Percentiles rank a stretch among this genome's conserved stretches.
Conservation (phyloP, 2,329 filamentous ascomycete genomes). For the Pseudopyricularia cyperi region DNA sequence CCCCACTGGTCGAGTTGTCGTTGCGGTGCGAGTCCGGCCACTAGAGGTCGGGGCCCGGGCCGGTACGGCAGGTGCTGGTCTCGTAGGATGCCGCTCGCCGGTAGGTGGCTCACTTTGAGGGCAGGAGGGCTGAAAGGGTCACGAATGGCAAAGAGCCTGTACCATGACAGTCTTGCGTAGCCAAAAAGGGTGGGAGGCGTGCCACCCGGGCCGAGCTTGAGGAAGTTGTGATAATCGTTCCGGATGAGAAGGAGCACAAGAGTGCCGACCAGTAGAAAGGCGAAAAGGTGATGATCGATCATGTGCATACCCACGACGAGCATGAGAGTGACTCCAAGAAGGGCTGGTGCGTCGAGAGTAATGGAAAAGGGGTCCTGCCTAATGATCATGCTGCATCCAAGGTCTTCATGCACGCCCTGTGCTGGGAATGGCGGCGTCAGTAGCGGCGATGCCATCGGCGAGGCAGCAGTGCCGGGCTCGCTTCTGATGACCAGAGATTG, state of each 20-base stretch:
- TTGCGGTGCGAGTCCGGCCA: constrained; percentile 70
- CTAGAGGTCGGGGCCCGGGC: constrained; percentile 47
- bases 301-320: constrained; percentile 40
- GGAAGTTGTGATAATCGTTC: constrained; percentile 63
- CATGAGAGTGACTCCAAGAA: constrained; percentile 28
- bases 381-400: constrained; percentile 27
- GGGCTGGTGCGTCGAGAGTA: constrained; percentile 36
- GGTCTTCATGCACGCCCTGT: constrained; percentile 5
- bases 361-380: constrained; percentile 38
- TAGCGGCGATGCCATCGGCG: background rate
- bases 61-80: constrained; percentile 42
- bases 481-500: background rate
- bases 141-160: constrained; percentile 57
- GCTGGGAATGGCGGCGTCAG: constrained; percentile 1
- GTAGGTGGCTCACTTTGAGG: constrained; percentile 35
- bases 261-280: constrained; percentile 34
- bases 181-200: constrained; percentile 62
- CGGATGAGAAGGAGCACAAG: constrained; percentile 40
- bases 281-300: constrained; percentile 31
- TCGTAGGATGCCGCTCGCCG: constrained; percentile 45
- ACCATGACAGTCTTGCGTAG: constrained; percentile 60
- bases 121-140: constrained; percentile 52
- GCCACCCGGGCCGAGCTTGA: constrained; percentile 67
- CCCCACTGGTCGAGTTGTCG: constrained; percentile 61
- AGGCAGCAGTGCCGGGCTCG: background rate